These are phyloP conservation scores for Lachnellula cervina DNA, from an alignment of 2,329 filamentous ascomycete species.

Conservation along the genomic window DNA sequence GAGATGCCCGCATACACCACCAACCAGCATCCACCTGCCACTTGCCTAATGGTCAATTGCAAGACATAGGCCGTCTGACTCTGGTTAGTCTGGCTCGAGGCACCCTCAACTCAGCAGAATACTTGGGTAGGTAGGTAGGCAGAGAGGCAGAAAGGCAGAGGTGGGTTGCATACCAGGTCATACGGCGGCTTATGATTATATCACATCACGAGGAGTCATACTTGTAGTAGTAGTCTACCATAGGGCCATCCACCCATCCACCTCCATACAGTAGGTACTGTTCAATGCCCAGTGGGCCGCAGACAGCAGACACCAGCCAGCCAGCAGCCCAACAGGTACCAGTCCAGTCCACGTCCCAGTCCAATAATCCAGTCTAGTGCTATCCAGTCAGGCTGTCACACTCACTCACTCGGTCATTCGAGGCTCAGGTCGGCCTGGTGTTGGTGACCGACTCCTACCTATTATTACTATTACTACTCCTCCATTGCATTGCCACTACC, in stretches of 20 bases:
- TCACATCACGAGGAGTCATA: conserved; percentile 22
- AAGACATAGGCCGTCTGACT: neutral
- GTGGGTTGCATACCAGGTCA: conserved; percentile 17
- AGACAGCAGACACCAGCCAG: conserved; percentile 2
- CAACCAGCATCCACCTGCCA: neutral
- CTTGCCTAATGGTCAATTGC: neutral
- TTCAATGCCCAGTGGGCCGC: conserved; percentile 2
- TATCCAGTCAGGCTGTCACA: too few relatives aligned
- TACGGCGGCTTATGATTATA: conserved; percentile 17
- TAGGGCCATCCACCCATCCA: conserved; percentile 2
- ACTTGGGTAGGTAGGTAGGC: neutral
- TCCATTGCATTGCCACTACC: neutral
- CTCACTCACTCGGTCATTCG: too few relatives aligned
- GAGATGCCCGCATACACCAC: neutral
- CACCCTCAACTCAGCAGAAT: neutral
- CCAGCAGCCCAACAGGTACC: neutral
- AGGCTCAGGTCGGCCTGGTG: too few relatives aligned
- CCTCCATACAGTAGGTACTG: neutral
- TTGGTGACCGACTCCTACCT: too few relatives aligned
- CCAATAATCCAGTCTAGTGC: too few relatives aligned
- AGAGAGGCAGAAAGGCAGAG: neutral
- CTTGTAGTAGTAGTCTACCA: neutral
- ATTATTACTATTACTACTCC: too few relatives aligned
- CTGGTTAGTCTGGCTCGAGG: neutral
- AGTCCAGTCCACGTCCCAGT: too few relatives aligned